phyloP scores from a whole-genome alignment of 208 protist genomes.

The Novymonas esmeraldas region DNA sequence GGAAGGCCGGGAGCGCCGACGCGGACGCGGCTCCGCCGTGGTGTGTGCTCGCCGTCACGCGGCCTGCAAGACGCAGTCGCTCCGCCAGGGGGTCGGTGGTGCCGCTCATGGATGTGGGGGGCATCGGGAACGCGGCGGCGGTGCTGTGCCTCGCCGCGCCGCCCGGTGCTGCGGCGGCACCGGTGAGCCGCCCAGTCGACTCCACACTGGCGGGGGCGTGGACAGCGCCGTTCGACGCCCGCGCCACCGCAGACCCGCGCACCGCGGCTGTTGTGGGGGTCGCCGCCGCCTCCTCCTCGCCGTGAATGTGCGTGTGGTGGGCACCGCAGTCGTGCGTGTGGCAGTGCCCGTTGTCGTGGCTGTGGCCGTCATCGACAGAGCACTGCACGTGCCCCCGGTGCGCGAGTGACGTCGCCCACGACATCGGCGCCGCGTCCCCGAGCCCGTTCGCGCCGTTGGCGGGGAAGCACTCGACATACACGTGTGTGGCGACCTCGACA shows the following conservation, averaged over 20 bases:
- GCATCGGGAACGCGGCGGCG: constrained; percentile 10
- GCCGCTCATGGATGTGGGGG: not conserved
- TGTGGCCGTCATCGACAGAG: constrained; percentile 9
- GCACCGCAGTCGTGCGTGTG: not conserved
- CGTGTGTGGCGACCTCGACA: constrained; percentile 39
- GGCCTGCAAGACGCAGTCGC: not conserved
- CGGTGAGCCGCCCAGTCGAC: too few relatives aligned
- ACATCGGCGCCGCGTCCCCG: constrained; percentile 3
- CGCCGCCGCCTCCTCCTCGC: not conserved
- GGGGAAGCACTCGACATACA: constrained; percentile 68
- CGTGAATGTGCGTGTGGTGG: constrained; percentile 2
- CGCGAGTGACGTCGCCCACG: not conserved
- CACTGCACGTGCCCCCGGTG: not conserved
- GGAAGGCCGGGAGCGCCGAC: not conserved
- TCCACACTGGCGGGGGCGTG: too few relatives aligned
- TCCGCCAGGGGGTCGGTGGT: not conserved
- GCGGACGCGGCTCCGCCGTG: not conserved
- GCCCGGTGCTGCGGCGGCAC: too few relatives aligned
- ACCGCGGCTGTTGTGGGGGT: constrained; percentile 2
- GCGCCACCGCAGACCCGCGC: too few relatives aligned
- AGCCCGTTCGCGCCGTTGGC: constrained; percentile 15
- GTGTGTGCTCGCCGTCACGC: not conserved
- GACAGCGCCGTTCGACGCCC: too few relatives aligned
- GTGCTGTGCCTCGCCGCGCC: too few relatives aligned
- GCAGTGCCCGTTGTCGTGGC: constrained; percentile 19